Base-by-base conservation (phyloP, 164 flowering plant species). In the Nymphaea thermarum region DNA sequence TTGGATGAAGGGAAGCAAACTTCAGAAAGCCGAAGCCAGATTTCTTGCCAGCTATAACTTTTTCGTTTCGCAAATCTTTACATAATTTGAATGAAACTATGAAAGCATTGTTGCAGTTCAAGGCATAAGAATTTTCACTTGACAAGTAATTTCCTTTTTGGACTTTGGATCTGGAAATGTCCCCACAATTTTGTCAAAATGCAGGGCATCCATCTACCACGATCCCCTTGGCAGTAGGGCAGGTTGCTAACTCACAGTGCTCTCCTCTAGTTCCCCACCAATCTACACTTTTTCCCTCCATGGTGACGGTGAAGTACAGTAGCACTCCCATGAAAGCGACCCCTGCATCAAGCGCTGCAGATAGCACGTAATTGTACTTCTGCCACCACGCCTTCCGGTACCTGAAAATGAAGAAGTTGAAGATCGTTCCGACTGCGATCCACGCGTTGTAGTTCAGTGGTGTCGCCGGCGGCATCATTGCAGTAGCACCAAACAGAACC, bases 251-350 rank as follows among this genome's bases (percentile, higher is more conserved):
- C 6, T 55, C 69, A 65, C 77, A 76, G 66, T 76, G 73, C 44
- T 78, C 79, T 17, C 71, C 78, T 2, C 25, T 16, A 4, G 70
- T 61, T 14, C 81, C 81, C 79, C 79, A 78, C 79, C 77, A 78
- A 2, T 2, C n/a, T 11, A 78, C 18, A 47, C 65, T 47, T 15
- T 43, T 71, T 2, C 36, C n/a, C 17, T 67, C 62, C 71, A 67
- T 60, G 43, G 18, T 55, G 14, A 73, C 42, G 3, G 67, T 8
- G 74, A 68, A 73, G 76, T 70, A 73, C 10, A 76, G 6, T 14
- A 76, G 14, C 41, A 77, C 73, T 3, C 59, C 75, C 71, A 72
- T 72, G 65, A 77, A 69, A 14, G 77, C 77, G 6, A 69, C 71
- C 42, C 80, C 77, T 10, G 77, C 77, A 65, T 77, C 77, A 6